Evolutionary conservation across 2,329 filamentous ascomycete genomes (phyloP).

Genomic region (Botrytis sinoallii): DNA sequence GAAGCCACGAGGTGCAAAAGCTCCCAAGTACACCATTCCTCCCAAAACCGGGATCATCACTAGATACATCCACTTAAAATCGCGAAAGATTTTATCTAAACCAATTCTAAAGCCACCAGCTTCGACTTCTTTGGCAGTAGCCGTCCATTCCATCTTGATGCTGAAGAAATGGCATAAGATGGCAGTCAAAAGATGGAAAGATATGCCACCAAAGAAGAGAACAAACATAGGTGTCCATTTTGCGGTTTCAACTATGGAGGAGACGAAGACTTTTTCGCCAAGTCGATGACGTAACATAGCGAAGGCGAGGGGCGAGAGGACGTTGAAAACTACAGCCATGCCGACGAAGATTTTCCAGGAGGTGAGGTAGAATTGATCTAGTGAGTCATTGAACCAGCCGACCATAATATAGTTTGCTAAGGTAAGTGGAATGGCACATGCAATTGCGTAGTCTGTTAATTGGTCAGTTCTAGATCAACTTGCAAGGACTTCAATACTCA

Average conservation of each 20-base stretch:
- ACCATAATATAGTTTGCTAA: constrained; percentile 68
- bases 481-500: neutral
- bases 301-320: constrained; percentile 39
- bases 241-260: constrained; percentile 52
- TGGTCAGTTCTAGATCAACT: neutral
- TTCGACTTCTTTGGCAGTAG: constrained; percentile 58
- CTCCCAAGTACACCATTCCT: constrained; percentile 33
- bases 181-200: constrained; percentile 43
- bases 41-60: constrained; percentile 27
- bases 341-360: constrained; percentile 63
- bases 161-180: constrained; percentile 44
- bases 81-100: constrained; percentile 52
- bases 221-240: constrained; percentile 47
- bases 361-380: constrained; percentile 66
- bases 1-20: constrained; percentile 44
- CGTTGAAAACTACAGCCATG: constrained; percentile 63
- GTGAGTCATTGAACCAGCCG: constrained; percentile 66
- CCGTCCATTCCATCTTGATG: constrained; percentile 49
- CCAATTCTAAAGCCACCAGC: constrained; percentile 56
- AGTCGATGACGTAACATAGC: constrained; percentile 30
- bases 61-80: constrained; percentile 52
- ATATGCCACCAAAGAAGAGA: constrained; percentile 46
- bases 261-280: constrained; percentile 28
- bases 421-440: constrained; percentile 63
- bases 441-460: constrained; percentile 55